Evolutionary conservation across 75 land plant species (phyloP).

Genomic region (Cupressus sempervirens): DNA sequence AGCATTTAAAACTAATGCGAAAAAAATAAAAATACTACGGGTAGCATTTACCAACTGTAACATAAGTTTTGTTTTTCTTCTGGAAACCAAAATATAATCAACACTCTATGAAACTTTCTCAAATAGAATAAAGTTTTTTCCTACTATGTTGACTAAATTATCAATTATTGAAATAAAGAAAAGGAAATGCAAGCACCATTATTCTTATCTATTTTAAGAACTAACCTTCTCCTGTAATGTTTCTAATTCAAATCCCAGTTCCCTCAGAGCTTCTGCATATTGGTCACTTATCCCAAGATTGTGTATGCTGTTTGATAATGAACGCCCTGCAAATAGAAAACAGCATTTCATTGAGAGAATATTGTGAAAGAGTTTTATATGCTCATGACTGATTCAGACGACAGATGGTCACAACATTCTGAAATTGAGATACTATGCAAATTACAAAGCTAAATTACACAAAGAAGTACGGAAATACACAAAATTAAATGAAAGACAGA

Average conservation of each 20-base stretch:
- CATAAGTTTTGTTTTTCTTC: not conserved
- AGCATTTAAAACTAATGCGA: not conserved
- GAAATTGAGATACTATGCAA: not conserved
- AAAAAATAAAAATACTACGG: not conserved
- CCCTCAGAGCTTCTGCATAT: conserved; percentile 62
- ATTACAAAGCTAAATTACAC: not conserved
- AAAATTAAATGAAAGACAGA: not conserved
- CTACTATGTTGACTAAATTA: not conserved
- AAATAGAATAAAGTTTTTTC: not conserved
- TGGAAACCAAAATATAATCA: not conserved
- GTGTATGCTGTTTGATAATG: conserved; percentile 64
- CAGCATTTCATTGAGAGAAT: not conserved
- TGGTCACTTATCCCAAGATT: conserved; percentile 68
- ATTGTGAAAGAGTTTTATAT: not conserved
- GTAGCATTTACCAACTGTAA: not conserved
- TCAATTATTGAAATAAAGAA: not conserved
- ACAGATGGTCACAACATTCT: not conserved
- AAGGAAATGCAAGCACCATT: not conserved
- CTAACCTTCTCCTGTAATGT: conserved; percentile 72
- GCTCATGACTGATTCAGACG: not conserved
- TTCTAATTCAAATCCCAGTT: conserved; percentile 75
- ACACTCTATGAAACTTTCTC: not conserved
- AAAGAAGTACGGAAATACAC: not conserved
- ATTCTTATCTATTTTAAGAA: not conserved
- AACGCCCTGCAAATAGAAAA: conserved; percentile 42